Conservation (phyloP, 1,139 yeast species). For the Yamadazyma conglobata region DNA sequence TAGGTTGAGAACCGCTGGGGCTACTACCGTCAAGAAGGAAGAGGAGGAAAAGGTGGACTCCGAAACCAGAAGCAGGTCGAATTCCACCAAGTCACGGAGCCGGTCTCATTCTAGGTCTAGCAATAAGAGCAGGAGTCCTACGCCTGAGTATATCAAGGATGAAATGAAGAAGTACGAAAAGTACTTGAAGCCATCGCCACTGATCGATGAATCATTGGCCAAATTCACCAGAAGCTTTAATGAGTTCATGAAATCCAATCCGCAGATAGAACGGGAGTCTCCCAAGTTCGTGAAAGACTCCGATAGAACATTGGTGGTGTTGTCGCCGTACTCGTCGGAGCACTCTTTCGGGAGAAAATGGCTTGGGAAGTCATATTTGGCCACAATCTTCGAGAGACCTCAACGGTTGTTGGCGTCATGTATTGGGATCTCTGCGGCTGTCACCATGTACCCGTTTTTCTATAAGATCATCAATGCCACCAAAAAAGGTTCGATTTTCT, state of each 20-base stretch:
- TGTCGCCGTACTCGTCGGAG: constrained; percentile 59
- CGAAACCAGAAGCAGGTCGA: constrained; percentile 5
- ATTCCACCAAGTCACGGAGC: constrained; percentile 8
- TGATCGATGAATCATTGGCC: constrained; percentile 34
- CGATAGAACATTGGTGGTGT: constrained; percentile 50
- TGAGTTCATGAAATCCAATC: constrained; percentile 50
- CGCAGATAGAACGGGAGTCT: constrained; percentile 52
- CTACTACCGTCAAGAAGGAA: constrained; percentile 17
- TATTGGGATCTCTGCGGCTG: constrained; percentile 74
- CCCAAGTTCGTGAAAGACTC: constrained; percentile 42
- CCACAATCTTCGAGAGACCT: constrained; percentile 81
- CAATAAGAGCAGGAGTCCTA: constrained; percentile 4
- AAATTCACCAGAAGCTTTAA: constrained; percentile 42
- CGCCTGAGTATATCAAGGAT: constrained; percentile 8
- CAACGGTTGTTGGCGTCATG: constrained; percentile 75
- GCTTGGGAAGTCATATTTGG: constrained; percentile 66
- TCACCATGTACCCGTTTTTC: constrained; percentile 64
- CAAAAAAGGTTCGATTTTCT: constrained; percentile 43
- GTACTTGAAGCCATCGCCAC: constrained; percentile 29
- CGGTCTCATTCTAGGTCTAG: constrained; percentile 5
- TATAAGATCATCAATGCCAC: constrained; percentile 52
- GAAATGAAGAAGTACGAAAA: constrained; percentile 13
- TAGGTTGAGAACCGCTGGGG: constrained; percentile 24
- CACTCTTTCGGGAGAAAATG: constrained; percentile 75
- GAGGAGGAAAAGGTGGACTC: constrained; percentile 2